phyloP scores from a whole-genome alignment of 106 monocot genomes.

The Agapanthus africanus region DNA sequence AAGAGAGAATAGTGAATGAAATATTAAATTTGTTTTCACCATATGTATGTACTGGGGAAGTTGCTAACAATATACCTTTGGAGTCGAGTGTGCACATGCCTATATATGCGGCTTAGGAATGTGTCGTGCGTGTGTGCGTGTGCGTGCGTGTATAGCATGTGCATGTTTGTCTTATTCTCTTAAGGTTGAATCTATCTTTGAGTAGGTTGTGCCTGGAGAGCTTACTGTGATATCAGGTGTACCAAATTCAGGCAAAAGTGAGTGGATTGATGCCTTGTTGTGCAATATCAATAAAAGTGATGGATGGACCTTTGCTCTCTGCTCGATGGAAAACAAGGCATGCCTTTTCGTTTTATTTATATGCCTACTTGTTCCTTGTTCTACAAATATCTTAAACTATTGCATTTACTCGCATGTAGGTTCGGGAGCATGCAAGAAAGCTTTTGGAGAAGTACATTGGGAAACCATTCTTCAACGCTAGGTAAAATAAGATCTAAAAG shows the following conservation, averaged over 20 bases:
- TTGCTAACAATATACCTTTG: background rate
- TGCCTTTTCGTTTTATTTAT: too few relatives aligned
- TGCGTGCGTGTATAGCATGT: background rate
- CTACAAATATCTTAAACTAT: background rate
- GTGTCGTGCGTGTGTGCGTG: background rate
- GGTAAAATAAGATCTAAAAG: slow-evolving; percentile 31
- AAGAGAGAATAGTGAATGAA: too few relatives aligned
- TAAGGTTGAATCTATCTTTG: slow-evolving; percentile 11
- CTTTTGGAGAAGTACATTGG: slow-evolving; percentile 80
- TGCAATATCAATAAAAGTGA: slow-evolving; percentile 66
- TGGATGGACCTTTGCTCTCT: slow-evolving; percentile 82
- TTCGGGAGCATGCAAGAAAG: slow-evolving; percentile 92
- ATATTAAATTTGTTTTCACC: too few relatives aligned
- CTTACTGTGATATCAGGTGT: slow-evolving; percentile 79
- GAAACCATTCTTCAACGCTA: slow-evolving; percentile 83
- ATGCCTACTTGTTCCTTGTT: background rate
- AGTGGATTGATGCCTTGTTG: slow-evolving; percentile 94
- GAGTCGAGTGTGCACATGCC: background rate
- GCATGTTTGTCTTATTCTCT: background rate
- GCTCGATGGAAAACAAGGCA: slow-evolving; percentile 98
- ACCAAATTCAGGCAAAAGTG: slow-evolving; percentile 97
- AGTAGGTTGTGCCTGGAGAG: slow-evolving; percentile 92
- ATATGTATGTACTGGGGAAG: too few relatives aligned
- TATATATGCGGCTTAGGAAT: background rate
- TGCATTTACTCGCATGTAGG: slow-evolving; percentile 33